Evolutionary conservation across 2,329 filamentous ascomycete species (phyloP), one percentile per base, ranked within the genome.

Genomic region (Dissoconium aciculare): DNA sequence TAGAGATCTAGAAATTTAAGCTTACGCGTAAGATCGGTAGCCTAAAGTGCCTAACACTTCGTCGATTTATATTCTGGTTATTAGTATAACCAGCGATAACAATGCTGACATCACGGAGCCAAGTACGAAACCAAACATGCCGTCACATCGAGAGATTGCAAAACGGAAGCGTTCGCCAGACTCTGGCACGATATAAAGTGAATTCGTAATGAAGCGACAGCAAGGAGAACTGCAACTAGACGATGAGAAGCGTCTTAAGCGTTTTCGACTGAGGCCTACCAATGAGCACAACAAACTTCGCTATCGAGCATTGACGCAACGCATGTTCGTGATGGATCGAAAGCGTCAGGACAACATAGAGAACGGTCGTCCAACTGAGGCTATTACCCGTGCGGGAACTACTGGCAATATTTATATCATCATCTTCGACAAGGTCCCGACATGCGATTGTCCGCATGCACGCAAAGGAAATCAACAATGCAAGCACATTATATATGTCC

Each of bases 331-430:
- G 0, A 32, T 51, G 12, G 43, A 49, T 26, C 43, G 49, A 9
- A 30, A 42, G 17, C 45, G 49, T 9, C 16, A 34, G 4, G 28
- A 30, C n/a, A 23, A 39, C 17, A 23, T 12, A 26, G 26, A 25
- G 30, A 28, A 11, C 11, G 11, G 14, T 50, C 51, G 50, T 2
- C 65, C 62, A 0, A 54, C 64, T 30, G 72, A 78, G 46, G 55
- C 51, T 1, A 60, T 74, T 30, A 55, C 66, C 11, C 63, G 77
- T 28, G 69, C 69, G 14, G 72, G 73, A 10, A 62, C 64, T 4
- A 75, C 70, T 0, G 71, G 72, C 9, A 76, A 76, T 39, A 52
- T 77, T 11, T 77, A 78, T 50, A 64, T 57, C 0, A 63, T 72
- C 19, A 59, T 47, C 6, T 66, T 78, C 32, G 50, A 54, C 36